These are phyloP conservation scores for Furcasterigmium furcatum DNA, from an alignment of 2,329 filamentous ascomycete species.

Conservation along the genomic window DNA sequence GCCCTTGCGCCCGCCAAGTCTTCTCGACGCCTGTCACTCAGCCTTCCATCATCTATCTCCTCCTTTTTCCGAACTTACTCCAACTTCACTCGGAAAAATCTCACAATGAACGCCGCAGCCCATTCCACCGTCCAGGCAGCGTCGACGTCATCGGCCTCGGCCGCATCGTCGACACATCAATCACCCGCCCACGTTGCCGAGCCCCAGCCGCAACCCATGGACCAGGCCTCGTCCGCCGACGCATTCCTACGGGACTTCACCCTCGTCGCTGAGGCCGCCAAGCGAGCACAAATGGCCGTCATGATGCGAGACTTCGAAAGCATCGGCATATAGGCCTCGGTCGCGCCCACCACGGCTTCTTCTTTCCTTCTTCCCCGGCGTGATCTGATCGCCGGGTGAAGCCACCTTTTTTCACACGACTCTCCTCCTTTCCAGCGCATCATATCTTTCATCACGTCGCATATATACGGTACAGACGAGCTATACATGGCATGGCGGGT, in stretches of 20 bases:
- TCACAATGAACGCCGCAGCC: constrained; percentile 12
- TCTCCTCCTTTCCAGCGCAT: too few species aligned
- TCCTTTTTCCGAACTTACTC: too few species aligned
- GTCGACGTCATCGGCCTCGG: constrained; percentile 7
- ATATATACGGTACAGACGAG: not conserved
- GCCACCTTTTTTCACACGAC: not conserved
- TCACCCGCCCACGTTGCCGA: constrained; percentile 18
- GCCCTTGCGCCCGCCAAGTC: too few species aligned
- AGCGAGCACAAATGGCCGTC: constrained; percentile 86
- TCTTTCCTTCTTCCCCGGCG: too few species aligned
- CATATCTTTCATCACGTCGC: not conserved
- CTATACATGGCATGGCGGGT: not conserved
- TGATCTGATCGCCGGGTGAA: not conserved
- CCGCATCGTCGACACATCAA: constrained; percentile 23
- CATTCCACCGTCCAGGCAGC: constrained; percentile 8
- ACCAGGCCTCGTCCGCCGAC: constrained; percentile 40
- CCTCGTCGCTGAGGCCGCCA: constrained; percentile 87
- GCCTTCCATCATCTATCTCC: too few species aligned
- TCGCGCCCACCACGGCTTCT: constrained; percentile 9
- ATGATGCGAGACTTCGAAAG: constrained; percentile 83
- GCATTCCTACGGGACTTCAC: constrained; percentile 76
- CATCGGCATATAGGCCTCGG: constrained; percentile 54
- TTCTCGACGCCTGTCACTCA: too few species aligned
- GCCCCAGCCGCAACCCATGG: constrained; percentile 19
- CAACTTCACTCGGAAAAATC: not conserved